Percentiles rank a stretch among this genome's conserved stretches.
Conservation (phyloP, 2,329 filamentous ascomycete genomes). For the Raffaelea arxii region DNA sequence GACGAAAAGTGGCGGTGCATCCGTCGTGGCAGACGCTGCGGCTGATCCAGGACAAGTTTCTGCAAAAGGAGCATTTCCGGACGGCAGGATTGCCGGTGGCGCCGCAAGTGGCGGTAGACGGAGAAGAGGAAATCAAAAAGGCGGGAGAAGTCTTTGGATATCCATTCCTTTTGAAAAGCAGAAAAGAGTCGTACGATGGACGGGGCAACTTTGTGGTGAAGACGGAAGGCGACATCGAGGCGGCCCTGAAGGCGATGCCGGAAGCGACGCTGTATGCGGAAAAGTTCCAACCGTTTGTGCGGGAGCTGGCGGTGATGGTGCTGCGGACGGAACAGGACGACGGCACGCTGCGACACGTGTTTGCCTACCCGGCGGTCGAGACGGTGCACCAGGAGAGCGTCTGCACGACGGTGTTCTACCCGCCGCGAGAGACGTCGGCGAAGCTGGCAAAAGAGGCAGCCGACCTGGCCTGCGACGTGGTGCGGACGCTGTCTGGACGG, state of each 20-base stretch:
- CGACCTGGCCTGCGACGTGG: constrained; percentile 67
- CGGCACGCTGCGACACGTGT: constrained; percentile 36
- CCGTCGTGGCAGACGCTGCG: constrained; percentile 80
- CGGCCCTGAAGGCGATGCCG: constrained; percentile 61
- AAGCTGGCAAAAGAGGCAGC: constrained; percentile 57
- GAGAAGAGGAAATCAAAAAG: constrained; percentile 47
- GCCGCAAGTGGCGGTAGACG: constrained; percentile 50
- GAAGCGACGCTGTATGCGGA: constrained; percentile 74
- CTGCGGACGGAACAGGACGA: constrained; percentile 70
- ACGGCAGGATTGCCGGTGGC: constrained; percentile 62
- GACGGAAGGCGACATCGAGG: constrained; percentile 36
- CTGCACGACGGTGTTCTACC: constrained; percentile 79
- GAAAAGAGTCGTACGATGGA: constrained; percentile 89
- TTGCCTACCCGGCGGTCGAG: constrained; percentile 84
- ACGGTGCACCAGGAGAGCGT: constrained; percentile 93
- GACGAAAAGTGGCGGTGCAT: constrained; percentile 55
- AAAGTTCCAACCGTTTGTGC: constrained; percentile 75
- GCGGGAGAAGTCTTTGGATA: constrained; percentile 60
- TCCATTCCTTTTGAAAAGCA: constrained; percentile 86
- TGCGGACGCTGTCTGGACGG: constrained; percentile 72
- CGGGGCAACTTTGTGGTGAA: constrained; percentile 52
- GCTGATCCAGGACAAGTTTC: constrained; percentile 87
- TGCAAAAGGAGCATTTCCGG: constrained; percentile 73
- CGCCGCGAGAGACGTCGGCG: constrained; percentile 60
- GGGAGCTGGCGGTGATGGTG: constrained; percentile 90